These are phyloP conservation scores for Populus davidiana DNA, from an alignment of 345 rosid genomes.

Conservation along the genomic window DNA sequence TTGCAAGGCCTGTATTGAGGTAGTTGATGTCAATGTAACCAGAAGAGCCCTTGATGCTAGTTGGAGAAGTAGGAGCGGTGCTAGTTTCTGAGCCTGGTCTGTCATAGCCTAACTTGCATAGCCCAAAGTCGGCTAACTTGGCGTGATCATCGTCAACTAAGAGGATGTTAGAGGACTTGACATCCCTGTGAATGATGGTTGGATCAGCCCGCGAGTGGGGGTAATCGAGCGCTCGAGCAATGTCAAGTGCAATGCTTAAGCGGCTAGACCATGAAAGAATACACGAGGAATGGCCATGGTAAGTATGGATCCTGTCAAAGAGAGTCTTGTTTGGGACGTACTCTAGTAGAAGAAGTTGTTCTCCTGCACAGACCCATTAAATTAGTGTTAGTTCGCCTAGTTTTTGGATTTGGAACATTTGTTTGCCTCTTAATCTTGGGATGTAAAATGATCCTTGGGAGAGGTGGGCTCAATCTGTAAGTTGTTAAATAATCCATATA, in stretches of 20 bases:
- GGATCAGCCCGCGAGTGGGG: constrained; percentile 43
- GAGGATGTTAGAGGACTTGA: constrained; percentile 55
- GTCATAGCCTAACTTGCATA: constrained; percentile 38
- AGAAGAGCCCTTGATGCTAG: constrained; percentile 36
- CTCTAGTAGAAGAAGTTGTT: constrained; percentile 45
- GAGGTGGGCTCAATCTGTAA: too few species aligned
- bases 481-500: too few species aligned
- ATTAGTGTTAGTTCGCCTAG: not conserved
- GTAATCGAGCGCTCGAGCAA: constrained; percentile 43
- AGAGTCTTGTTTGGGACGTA: constrained; percentile 43
- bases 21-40: constrained; percentile 38
- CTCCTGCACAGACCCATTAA: constrained; percentile 23
- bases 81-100: constrained; percentile 1
- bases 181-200: constrained; percentile 52
- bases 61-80: not conserved
- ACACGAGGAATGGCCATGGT: constrained; percentile 29
- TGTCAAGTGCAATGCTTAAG: constrained; percentile 41
- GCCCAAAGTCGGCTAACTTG: constrained; percentile 48
- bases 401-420: not conserved
- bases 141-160: constrained; percentile 33
- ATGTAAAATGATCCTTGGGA: too few species aligned
- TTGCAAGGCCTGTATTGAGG: constrained; percentile 34
- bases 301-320: constrained; percentile 43
- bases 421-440: too few species aligned
- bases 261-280: constrained; percentile 41